Evolutionary conservation across 306 rosid genomes (phyloP), one percentile per base, ranked within the genome.

Genomic region (Vigna reflexopilosa): DNA sequence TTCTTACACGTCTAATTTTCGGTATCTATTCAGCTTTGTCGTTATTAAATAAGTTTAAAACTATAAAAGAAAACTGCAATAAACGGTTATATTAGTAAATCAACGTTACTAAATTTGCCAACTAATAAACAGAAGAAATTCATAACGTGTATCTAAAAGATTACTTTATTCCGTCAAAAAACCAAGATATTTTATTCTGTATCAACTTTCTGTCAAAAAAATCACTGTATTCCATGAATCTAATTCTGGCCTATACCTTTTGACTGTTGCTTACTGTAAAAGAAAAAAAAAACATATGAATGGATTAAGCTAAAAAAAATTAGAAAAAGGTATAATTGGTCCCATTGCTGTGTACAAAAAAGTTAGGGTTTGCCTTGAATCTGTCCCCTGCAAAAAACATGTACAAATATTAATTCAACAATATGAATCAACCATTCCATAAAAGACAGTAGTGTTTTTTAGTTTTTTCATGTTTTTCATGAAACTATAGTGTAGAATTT

Each of bases 1-100:
- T 77, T 54, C 82, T 82, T 82, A 70, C 75, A 77, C 70, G 69
- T 16, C 48, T 70, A 44, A 40, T 76, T 62, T 70, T 40, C 65
- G 6, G 36, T 40, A 17, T 47, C 63, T 70, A 65, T 49, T 65
- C 24, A 61, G 34, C 34, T 81, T 59, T 38, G 12, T 67, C 66
- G 47, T 36, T 58, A 32, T 67, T 34, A 56, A 47, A 19, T 34
- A 12, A 67, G 72, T 71, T 71, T 20, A 15, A 59, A 62, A 71
- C 54, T 51, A 40, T 40, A 36, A 51, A 76, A 63, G 26, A 26
- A 26, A 26, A 26, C 3, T 26, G 28, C 28, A 26, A 26, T 26
- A 26, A 20, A 20, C 22, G 22, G 22, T 20, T 20, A 20, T 20
- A 20, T 20, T 20, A 20, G 22, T 20, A 30, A 30, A 30, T 30